A percentile compares a stretch with the other conserved stretches of the same genome.
Evolutionary conservation across 768 basidiomycete genomes (phyloP).

Genomic region (Amanita phalloides): DNA sequence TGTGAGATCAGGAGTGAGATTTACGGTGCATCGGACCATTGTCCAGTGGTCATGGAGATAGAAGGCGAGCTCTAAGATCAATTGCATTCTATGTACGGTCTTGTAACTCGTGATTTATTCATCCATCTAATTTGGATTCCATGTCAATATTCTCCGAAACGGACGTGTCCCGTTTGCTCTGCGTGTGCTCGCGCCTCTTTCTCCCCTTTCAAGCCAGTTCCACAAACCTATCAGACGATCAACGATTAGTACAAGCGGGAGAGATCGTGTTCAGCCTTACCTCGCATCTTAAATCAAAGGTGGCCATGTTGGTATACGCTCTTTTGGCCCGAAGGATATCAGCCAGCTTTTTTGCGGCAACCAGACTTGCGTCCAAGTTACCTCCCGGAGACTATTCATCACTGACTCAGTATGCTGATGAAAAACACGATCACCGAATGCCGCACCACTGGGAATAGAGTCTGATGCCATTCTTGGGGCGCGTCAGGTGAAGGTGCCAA

Average conservation of each 20-base stretch:
- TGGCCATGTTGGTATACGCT: slow-evolving; percentile 86
- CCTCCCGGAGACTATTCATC: slow-evolving; percentile 16
- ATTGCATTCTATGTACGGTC: no score
- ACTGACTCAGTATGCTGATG: neutral
- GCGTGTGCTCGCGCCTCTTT: slow-evolving; percentile 90
- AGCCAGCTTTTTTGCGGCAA: slow-evolving; percentile 63
- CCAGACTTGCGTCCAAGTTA: slow-evolving; percentile 43
- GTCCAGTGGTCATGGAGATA: slow-evolving; percentile 73
- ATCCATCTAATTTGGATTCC: neutral
- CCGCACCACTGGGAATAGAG: slow-evolving; percentile 57
- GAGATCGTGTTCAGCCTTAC: slow-evolving; percentile 26
- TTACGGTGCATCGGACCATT: slow-evolving; percentile 82
- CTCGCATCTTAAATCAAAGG: slow-evolving; percentile 86
- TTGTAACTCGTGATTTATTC: neutral
- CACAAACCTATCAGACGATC: slow-evolving; percentile 46
- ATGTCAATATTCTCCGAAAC: slow-evolving; percentile 72
- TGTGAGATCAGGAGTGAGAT: slow-evolving; percentile 83
- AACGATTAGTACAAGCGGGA: neutral
- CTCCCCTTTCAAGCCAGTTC: slow-evolving; percentile 83
- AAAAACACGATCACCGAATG: neutral
- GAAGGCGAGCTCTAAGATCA: slow-evolving; percentile 26
- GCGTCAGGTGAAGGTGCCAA: slow-evolving; percentile 70
- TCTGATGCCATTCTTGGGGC: slow-evolving; percentile 84
- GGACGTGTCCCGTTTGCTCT: slow-evolving; percentile 71
- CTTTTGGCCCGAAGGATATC: slow-evolving; percentile 61